phyloP scores from a whole-genome alignment of 345 rosid genomes.

The Pugionium cornutum region DNA sequence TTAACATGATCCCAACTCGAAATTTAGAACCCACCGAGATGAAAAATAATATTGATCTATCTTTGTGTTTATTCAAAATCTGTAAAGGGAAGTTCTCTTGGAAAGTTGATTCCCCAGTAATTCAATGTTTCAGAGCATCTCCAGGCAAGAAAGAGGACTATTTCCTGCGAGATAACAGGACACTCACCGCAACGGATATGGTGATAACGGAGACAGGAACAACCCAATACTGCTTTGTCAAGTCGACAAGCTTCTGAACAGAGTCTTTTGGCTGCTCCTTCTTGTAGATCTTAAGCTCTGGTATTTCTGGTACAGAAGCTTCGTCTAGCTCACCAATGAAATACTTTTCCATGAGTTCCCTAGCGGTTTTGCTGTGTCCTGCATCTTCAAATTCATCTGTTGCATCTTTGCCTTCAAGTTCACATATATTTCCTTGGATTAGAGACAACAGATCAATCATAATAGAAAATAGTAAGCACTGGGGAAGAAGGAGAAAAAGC shows the following conservation, averaged over 20 bases:
- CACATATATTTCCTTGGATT: neutral
- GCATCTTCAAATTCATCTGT: conserved; percentile 87
- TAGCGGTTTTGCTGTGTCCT: conserved; percentile 75
- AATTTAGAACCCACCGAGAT: neutral
- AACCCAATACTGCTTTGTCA: conserved; percentile 70
- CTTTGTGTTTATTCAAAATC: conserved; percentile 15
- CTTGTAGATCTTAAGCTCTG: conserved; percentile 64
- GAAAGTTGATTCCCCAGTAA: conserved; percentile 25
- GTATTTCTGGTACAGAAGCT: conserved; percentile 45
- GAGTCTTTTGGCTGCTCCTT: conserved; percentile 41
- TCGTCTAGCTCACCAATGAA: conserved; percentile 79
- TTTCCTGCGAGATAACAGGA: conserved; percentile 64
- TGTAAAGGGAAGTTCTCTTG: conserved; percentile 18
- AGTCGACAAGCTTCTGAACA: conserved; percentile 47
- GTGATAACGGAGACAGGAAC: conserved; percentile 61
- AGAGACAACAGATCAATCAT: conserved; percentile 2
- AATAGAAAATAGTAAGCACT: neutral
- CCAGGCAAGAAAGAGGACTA: conserved; percentile 26
- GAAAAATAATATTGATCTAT: conserved; percentile 11
- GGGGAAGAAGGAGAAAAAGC: conserved; percentile 1
- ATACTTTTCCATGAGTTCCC: conserved; percentile 61
- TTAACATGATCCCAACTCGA: conserved; percentile 6
- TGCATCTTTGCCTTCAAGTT: conserved; percentile 70
- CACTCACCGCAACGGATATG: conserved; percentile 61
- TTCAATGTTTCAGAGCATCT: conserved; percentile 19